phyloP scores from a whole-genome alignment of 305 asterid genomes.

The Striga hermonthica region DNA sequence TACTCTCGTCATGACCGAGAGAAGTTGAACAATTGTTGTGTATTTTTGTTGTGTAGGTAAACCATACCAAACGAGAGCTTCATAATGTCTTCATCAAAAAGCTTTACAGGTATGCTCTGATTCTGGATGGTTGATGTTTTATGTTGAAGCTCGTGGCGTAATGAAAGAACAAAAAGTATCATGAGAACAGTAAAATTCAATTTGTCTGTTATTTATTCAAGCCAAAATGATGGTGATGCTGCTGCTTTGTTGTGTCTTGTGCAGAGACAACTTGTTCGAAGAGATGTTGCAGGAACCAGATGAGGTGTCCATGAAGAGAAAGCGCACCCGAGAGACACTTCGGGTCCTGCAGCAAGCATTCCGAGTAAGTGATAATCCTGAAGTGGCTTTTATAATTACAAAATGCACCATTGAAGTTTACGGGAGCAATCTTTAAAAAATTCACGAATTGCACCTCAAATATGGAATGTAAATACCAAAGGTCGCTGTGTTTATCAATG shows the following conservation, averaged over 20 bases:
- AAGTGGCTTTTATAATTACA: no score
- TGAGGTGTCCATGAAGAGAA: slow-evolving; percentile 80
- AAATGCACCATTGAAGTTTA: no score
- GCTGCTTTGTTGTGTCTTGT: slow-evolving; percentile 31
- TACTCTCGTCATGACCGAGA: slow-evolving; percentile 7
- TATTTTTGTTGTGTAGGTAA: slow-evolving; percentile 51
- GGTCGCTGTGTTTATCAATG: no score
- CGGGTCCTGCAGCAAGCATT: slow-evolving; percentile 90
- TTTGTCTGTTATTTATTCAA: slow-evolving; percentile 15
- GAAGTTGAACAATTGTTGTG: slow-evolving; percentile 13
- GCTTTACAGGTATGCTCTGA: slow-evolving; percentile 73
- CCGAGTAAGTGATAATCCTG: slow-evolving; percentile 51
- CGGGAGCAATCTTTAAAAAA: no score
- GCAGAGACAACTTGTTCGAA: slow-evolving; percentile 87
- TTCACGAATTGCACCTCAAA: no score
- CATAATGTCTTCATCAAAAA: slow-evolving; percentile 80
- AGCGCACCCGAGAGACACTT: slow-evolving; percentile 85
- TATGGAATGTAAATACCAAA: no score
- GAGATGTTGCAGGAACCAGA: slow-evolving; percentile 98
- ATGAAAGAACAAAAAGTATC: slow-evolving; percentile 9
- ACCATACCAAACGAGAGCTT: slow-evolving; percentile 92
- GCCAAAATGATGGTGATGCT: background rate
- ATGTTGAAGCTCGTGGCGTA: slow-evolving; percentile 9
- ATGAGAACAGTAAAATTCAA: slow-evolving; percentile 12
- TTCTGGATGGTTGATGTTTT: background rate